Evolutionary conservation across 495 filamentous ascomycete species (phyloP), one percentile per base, ranked within the genome.

Genomic region (Parachaetomium inaequale): DNA sequence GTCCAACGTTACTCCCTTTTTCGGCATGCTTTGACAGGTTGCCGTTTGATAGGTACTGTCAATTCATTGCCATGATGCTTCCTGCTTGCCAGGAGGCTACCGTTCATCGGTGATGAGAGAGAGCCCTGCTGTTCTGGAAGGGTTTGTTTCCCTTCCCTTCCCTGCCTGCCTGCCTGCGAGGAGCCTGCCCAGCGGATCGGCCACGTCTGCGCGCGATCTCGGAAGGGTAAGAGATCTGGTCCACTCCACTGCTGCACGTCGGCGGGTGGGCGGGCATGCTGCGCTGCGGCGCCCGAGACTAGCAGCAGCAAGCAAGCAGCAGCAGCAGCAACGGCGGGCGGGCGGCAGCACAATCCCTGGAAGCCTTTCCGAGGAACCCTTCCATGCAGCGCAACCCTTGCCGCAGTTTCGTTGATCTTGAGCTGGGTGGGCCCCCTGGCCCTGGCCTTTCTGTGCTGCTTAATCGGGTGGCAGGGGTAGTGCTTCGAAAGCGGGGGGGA

Each of bases 351-450:
- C 40, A 23, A 34, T 36, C 14, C 43, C 28, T 43, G 26, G 59
- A 45, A 54, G 58, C 10, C 50, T 28, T 47, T 55, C 28, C 59
- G 29, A 28, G 34, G 42, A 55, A 55, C 28, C 19, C 59, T 62
- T 62, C 59, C 59, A 62, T 62, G 59, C 59, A 59, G 63, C 46
- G 50, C 55, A 50, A 50, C 51, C 51, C 50, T 40, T 38, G 50
- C 40, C 38, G 47, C 26, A 19, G 26, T 34, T 14, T 6, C 31
- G 25, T 45, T 55, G 51, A 55, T 62, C 50, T 23, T 36, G 49
- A 15, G 36, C 32, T 11, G 49, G 49, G 15, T 21, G 15, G 52
- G 46, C 40, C 40, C 40, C 40, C 17, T 7, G 15, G 43, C 29
- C 28, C 59, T 40, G 63, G n/a, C n/a, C 38, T 42, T 29, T 51